These are phyloP conservation scores for Solanum pennellii DNA, from an alignment of 257 asterid species.

Conservation along the genomic window DNA sequence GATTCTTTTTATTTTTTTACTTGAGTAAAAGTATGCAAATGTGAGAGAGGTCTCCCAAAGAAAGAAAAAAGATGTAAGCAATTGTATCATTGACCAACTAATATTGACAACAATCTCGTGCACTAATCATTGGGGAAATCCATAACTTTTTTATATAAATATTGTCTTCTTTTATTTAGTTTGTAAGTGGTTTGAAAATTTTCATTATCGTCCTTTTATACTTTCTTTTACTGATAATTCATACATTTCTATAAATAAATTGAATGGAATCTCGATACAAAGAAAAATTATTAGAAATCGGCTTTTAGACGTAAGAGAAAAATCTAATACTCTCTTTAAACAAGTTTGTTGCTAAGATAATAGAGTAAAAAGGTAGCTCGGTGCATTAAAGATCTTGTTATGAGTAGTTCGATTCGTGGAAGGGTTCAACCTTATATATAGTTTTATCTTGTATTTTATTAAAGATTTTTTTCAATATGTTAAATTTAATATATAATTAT, in stretches of 20 bases:
- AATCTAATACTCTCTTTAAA: background rate
- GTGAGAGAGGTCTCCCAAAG: background rate
- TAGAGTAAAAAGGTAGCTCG: background rate
- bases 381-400: background rate
- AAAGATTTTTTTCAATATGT: too few species aligned
- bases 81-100: background rate
- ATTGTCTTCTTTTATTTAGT: background rate
- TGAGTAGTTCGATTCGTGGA: background rate
- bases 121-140: background rate
- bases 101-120: background rate
- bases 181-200: too few species aligned
- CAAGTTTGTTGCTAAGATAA: background rate
- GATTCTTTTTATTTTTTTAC: background rate
- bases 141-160: too few species aligned
- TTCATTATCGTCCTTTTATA: background rate
- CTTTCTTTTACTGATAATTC: background rate
- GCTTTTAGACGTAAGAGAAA: background rate
- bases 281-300: background rate
- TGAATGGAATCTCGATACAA: accelerated
- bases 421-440: background rate
- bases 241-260: background rate
- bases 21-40: background rate
- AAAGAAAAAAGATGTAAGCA: background rate
- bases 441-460: background rate
- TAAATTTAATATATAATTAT: too few species aligned